phyloP scores from a whole-genome alignment of 2,329 filamentous ascomycete genomes.

The Neofusicoccum parvum region DNA sequence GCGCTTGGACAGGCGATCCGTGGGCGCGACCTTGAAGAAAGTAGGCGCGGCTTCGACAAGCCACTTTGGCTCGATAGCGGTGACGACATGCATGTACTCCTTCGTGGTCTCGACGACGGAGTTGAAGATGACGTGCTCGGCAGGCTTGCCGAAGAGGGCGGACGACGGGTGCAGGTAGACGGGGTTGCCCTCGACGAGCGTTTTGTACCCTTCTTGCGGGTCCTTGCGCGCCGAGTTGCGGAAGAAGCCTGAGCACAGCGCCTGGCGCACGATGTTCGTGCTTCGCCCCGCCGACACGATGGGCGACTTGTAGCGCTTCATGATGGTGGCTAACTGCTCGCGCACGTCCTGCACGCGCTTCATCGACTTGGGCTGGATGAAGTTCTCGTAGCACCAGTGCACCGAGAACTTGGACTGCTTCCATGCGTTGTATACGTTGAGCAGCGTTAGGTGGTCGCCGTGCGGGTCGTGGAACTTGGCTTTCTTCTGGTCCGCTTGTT shows the following conservation, averaged over 20 bases:
- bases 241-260: conserved; percentile 93
- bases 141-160: conserved; percentile 90
- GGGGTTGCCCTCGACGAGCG: conserved; percentile 89
- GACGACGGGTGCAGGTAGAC: conserved; percentile 93
- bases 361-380: conserved; percentile 90
- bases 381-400: conserved; percentile 97
- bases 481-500: conserved; percentile 96
- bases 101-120: conserved; percentile 88
- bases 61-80: conserved; percentile 89
- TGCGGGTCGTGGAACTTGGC: conserved; percentile 94
- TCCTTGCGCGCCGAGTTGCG: conserved; percentile 93
- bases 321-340: conserved; percentile 88
- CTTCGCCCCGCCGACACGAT: conserved; percentile 84
- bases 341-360: conserved; percentile 87
- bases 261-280: conserved; percentile 83
- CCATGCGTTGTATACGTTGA: conserved; percentile 99
- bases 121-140: conserved; percentile 95
- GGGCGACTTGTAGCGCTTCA: conserved; percentile 84
- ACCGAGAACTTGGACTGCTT: conserved; percentile 79
- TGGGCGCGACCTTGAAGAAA: conserved; percentile 96
- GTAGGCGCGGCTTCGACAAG: conserved; percentile 96
- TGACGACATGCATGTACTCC: conserved; percentile 97
- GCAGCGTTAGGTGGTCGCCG: conserved; percentile 89
- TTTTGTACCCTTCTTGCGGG: conserved; percentile 96
- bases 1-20: conserved; percentile 82